These are phyloP conservation scores for Verbascum thapsus DNA, from an alignment of 257 asterid species.

Conservation along the genomic window DNA sequence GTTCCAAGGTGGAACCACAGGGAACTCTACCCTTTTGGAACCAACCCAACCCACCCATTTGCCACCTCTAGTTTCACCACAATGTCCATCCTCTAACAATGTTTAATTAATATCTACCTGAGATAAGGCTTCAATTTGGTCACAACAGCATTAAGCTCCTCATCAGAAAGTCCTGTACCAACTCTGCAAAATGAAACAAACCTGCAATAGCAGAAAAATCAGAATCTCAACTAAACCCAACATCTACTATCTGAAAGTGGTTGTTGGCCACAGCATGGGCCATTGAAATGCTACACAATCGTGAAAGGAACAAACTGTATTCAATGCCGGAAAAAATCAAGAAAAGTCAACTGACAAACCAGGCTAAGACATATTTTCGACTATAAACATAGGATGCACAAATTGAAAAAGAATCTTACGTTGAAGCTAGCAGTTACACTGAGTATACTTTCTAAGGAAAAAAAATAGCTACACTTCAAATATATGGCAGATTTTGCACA, in stretches of 20 bases:
- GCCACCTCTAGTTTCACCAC: too few species aligned
- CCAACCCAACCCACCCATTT: too few species aligned
- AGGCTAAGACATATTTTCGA: background rate
- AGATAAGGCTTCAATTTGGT: conserved; percentile 81
- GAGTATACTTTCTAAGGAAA: background rate
- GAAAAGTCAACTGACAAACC: background rate
- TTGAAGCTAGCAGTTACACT: background rate
- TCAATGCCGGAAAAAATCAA: background rate
- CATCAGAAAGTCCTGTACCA: conserved; percentile 97
- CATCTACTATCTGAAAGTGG: conserved; percentile 23
- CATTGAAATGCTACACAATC: conserved; percentile 4
- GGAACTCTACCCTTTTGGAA: too few species aligned
- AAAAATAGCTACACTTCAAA: background rate
- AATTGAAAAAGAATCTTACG: background rate
- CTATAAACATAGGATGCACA: background rate
- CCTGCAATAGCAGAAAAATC: conserved; percentile 64
- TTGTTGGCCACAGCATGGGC: conserved; percentile 12
- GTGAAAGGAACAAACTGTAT: conserved; percentile 6
- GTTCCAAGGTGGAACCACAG: too few species aligned
- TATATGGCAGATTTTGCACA: background rate
- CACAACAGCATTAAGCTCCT: conserved; percentile 80
- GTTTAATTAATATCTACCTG: conserved; percentile 48
- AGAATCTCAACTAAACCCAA: conserved; percentile 24
- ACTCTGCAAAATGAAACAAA: conserved; percentile 95
- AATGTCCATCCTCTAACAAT: conserved; percentile 14